Base-by-base conservation (phyloP, 805 yeast genomes). In the Torulaspora delbrueckii region DNA sequence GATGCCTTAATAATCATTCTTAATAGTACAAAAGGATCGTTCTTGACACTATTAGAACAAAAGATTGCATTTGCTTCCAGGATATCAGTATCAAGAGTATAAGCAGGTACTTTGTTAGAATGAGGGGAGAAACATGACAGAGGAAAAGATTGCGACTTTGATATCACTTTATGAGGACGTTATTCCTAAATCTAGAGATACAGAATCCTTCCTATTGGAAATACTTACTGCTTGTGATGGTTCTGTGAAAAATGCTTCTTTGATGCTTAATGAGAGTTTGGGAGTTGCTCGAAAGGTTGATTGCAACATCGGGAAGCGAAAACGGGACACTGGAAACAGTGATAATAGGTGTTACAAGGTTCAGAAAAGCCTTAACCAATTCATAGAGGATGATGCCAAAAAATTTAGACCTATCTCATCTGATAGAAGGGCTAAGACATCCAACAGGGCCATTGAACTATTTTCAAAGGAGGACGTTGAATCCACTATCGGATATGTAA, bases 161-260 rank as follows among this genome's bases (percentile, higher is more conserved):
- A 47, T 57, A 34, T 50, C 52, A 5, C 57, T 56, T 28, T 77
- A 72, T 47, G 83, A 84, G 0, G 57, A 48, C 0, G 75, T 71
- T 3, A 75, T 47, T 9, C 46, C 51, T 9, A 19, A 14, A 69
- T 31, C 64, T 58, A 4, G 69, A 60, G 2, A 61, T 67, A 0
- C 59, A 81, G 3, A 35, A 9, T 27, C 43, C 10, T 47, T 47
- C 26, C 43, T 43, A 12, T 56, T 73, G 3, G 88, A 82, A 41
- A 57, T 84, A 3, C 66, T 84, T 9, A 42, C 72, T 1, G 64
- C 75, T 0, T 81, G 85, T 54, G 68, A 71, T 36, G 87, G 84
- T 1, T 75, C 82, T 2, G 33, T 80, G 1, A 59, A 63, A 7
- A 47, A 59, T 8, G 75, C 80, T 1, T 69, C 69, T 34, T 31